Evolutionary conservation across 2,329 filamentous ascomycete species (phyloP).

Genomic region (Pseudofabraea citricarpa): DNA sequence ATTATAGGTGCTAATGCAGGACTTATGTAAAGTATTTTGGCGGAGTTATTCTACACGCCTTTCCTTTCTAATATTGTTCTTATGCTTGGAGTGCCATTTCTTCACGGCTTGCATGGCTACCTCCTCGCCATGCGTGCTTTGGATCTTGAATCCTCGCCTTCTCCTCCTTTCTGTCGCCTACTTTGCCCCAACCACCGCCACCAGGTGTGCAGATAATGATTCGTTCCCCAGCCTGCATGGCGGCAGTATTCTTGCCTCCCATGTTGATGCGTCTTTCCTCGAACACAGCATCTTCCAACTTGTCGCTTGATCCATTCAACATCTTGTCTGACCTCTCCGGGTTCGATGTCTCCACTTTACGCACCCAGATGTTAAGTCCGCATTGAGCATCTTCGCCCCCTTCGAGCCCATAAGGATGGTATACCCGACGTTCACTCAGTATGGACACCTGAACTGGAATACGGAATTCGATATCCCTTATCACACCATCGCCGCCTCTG

Average conservation of each 20-base stretch:
- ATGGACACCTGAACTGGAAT: slow-evolving; percentile 76
- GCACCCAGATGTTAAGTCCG: slow-evolving; percentile 84
- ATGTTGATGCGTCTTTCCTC: slow-evolving; percentile 63
- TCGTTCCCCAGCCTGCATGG: slow-evolving; percentile 70
- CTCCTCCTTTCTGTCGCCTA: slow-evolving; percentile 51
- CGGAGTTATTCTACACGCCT: too few relatives aligned
- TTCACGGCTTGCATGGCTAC: slow-evolving; percentile 51
- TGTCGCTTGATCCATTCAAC: slow-evolving; percentile 17
- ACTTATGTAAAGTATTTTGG: too few relatives aligned
- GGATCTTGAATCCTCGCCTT: slow-evolving; percentile 49
- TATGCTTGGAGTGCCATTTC: slow-evolving; percentile 54
- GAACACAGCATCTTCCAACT: slow-evolving; percentile 36
- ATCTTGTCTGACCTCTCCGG: slow-evolving; percentile 40
- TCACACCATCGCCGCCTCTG: slow-evolving; percentile 69
- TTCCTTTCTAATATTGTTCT: too few relatives aligned
- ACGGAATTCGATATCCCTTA: slow-evolving; percentile 77
- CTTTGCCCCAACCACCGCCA: slow-evolving; percentile 69
- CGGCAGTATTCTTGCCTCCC: slow-evolving; percentile 74
- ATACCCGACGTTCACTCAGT: slow-evolving; percentile 70
- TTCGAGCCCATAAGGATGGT: slow-evolving; percentile 75
- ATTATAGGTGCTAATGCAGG: too few relatives aligned
- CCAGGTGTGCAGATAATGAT: slow-evolving; percentile 77
- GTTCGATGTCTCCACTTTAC: slow-evolving; percentile 58
- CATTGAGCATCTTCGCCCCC: slow-evolving; percentile 76
- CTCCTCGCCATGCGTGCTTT: slow-evolving; percentile 53